Evolutionary conservation across 1,284 basidiomycete genomes (phyloP).

Genomic region (Exobasidium rhododendri): DNA sequence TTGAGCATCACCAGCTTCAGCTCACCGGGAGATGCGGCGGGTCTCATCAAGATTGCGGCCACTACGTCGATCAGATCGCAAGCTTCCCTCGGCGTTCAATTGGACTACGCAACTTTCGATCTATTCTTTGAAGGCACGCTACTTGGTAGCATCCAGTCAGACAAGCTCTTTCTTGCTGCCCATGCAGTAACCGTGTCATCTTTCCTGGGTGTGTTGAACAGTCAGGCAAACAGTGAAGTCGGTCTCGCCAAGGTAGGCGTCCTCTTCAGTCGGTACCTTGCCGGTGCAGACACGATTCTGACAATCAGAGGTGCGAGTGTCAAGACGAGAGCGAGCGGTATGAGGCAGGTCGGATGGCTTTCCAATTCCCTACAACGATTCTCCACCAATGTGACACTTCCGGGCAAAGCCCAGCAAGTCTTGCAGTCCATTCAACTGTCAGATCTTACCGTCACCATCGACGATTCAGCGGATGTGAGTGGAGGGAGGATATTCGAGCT

Average conservation of each 20-base stretch:
- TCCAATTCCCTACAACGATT: conserved; percentile 69
- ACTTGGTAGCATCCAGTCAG: conserved; percentile 57
- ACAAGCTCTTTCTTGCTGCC: conserved; percentile 62
- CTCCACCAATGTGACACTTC: conserved; percentile 64
- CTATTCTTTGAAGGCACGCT: conserved; percentile 56
- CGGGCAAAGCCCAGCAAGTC: conserved; percentile 67
- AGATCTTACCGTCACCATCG: conserved; percentile 62
- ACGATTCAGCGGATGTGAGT: conserved; percentile 50
- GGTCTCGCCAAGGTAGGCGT: conserved; percentile 63
- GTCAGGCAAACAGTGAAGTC: conserved; percentile 57
- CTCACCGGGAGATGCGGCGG: conserved; percentile 56
- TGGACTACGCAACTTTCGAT: conserved; percentile 69
- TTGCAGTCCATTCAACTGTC: conserved; percentile 67
- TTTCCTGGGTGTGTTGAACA: conserved; percentile 66
- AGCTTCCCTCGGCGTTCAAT: conserved; percentile 68
- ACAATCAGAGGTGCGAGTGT: conserved; percentile 65
- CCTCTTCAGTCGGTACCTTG: conserved; percentile 68
- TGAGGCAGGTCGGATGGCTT: conserved; percentile 66
- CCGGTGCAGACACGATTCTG: conserved; percentile 66
- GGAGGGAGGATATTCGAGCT: background rate
- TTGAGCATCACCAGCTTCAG: conserved; percentile 66
- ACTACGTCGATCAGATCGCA: conserved; percentile 68
- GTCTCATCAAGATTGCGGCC: conserved; percentile 65
- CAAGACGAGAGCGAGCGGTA: conserved; percentile 55
- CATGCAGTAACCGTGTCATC: conserved; percentile 61